phyloP scores from a whole-genome alignment of 768 basidiomycete genomes.

The Auricularia sp. region DNA sequence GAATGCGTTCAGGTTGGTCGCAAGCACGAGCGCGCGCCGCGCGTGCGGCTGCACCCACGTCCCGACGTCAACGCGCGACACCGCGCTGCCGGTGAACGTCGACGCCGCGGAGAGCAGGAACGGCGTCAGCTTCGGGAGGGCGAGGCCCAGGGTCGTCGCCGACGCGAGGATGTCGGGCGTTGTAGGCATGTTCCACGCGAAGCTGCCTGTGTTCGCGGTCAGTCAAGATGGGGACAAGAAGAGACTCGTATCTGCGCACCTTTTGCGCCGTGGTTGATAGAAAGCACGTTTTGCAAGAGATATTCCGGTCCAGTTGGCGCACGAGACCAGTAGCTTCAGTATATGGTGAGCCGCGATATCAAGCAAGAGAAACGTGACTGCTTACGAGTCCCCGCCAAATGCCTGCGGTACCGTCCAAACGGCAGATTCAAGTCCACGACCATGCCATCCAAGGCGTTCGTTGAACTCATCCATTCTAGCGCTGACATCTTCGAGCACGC shows the following conservation, averaged over 20 bases:
- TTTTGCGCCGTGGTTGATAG: constrained; percentile 56
- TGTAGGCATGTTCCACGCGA: background rate
- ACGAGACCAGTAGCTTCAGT: constrained; percentile 46
- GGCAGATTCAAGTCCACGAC: constrained; percentile 58
- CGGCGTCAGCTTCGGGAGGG: background rate
- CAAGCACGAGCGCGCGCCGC: background rate
- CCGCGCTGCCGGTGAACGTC: background rate
- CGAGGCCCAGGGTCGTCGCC: background rate
- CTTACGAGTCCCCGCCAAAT: constrained; percentile 44
- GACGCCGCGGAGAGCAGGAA: background rate
- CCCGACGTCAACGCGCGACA: background rate
- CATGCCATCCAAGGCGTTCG: constrained; percentile 47
- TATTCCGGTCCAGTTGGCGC: constrained; percentile 62
- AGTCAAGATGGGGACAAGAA: background rate
- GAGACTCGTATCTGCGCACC: background rate
- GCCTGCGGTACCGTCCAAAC: constrained; percentile 77
- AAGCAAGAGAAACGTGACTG: constrained; percentile 1
- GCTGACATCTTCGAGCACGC: constrained; percentile 57
- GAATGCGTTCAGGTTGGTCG: background rate
- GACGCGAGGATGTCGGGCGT: background rate
- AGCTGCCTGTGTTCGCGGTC: background rate
- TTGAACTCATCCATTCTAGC: constrained; percentile 56
- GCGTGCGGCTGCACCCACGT: background rate
- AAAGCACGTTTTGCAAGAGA: constrained; percentile 52
- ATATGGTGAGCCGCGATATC: background rate